Conservation (phyloP, 805 yeast genomes). For the Wickerhamiella nectarea region DNA sequence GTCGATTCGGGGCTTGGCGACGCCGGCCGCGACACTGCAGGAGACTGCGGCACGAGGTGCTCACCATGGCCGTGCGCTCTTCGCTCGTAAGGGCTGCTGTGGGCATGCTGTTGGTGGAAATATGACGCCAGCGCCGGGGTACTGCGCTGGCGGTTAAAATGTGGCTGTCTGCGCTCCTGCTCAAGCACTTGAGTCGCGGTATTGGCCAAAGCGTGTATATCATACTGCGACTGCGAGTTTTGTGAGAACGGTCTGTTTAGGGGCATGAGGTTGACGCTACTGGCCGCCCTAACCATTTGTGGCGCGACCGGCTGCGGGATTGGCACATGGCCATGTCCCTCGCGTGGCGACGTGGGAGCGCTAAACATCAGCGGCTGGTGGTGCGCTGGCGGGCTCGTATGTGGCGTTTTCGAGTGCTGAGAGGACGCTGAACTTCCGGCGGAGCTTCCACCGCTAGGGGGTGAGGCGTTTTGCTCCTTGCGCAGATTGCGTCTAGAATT, state of each 20-base stretch:
- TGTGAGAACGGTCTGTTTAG: not conserved
- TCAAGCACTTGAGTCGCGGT: constrained; percentile 36
- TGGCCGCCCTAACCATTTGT: not conserved
- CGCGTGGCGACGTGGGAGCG: constrained; percentile 4
- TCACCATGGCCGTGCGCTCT: constrained; percentile 5
- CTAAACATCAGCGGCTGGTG: constrained; percentile 6
- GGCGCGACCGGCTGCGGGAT: not conserved
- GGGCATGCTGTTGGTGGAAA: constrained; percentile 9
- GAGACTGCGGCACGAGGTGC: constrained; percentile 33
- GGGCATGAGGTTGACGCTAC: not conserved
- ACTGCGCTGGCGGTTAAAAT: constrained; percentile 7
- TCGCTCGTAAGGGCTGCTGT: constrained; percentile 10
- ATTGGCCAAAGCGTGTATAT: constrained; percentile 32
- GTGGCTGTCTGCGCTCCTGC: constrained; percentile 20
- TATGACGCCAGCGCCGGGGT: constrained; percentile 11
- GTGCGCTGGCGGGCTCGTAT: constrained; percentile 2
- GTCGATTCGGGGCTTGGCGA: constrained; percentile 32
- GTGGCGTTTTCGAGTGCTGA: not conserved
- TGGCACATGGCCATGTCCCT: not conserved
- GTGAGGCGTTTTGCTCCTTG: constrained; percentile 7
- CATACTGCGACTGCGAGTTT: constrained; percentile 20
- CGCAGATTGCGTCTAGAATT: constrained; percentile 23
- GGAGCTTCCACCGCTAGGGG: not conserved
- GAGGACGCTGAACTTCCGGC: not conserved
- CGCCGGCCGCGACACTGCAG: constrained; percentile 26